Evolutionary conservation across 2,329 filamentous ascomycete species (phyloP), one percentile per base, ranked within the genome.

Genomic region (Claviceps pazoutovae): DNA sequence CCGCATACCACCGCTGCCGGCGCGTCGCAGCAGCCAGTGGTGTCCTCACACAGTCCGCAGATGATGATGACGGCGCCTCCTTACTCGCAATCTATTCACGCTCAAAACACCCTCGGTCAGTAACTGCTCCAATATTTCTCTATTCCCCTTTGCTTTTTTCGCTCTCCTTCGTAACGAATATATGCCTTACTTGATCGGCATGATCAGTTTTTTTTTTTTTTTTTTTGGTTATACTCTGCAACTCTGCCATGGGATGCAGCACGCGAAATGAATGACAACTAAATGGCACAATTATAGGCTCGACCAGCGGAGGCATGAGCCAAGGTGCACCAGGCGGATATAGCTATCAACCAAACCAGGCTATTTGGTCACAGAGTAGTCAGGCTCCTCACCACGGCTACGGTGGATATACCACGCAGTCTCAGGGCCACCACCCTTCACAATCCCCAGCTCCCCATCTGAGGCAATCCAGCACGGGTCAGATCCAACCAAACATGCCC

Each of bases 81-180:
- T 1, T 94, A 89, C 67, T 80, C 83, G 51, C 84, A 83, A 61
- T 78, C 86, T 51, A 73, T 83, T 49, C 82, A 86, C 62, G 77
- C 83, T 38, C 86, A 86, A 62, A 83, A 80, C 61, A 75, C 83
- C 41, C 80, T 89, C 63, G 78, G 78, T 34, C 85, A 88, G 63
- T 83, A 87, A 23, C 82, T 74, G 23, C 79, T 56, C 54, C 79
- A 56, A 79, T 61, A 56, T 61, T 56, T 59, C 62, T 65, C 58
- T 67, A 66, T 68, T 78, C 8, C 17, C 3, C 13, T 4, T 38
- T 37, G 14, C 26, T 26, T 17, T 17, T 45, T 41, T 47, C 48
- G 26, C 26, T 30, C 26, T 30, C 3, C 26, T 30, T 30, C 26
- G 8, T 30, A 30, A 30, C 8, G 26, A 30, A 30, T 30, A 30